Base-by-base conservation (phyloP, 352 stramenopile genomes). In the Phytophthora fragariaefolia region DNA sequence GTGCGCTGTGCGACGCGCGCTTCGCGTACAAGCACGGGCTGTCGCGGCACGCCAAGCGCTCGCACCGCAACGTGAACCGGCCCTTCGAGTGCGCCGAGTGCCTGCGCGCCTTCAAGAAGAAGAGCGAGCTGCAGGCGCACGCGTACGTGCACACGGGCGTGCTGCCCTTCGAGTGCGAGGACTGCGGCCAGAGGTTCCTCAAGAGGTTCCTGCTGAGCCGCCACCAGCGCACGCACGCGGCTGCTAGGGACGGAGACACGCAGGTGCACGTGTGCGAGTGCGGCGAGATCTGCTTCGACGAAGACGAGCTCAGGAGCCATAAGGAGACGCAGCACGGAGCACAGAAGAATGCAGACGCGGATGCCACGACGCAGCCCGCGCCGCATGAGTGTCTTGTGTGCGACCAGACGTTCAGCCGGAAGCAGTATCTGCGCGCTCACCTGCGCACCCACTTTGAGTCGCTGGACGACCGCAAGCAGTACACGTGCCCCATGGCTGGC, bases 71-170 rank as follows among this genome's bases (percentile, higher is more conserved):
- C 55, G 64, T 71, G 36, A 80, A 89, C 46, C 46, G 66, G 12
- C 82, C 87, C 20, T 92, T 88, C 56, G 55, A 80, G 51, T 95
- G 87, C 48, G n/a, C 54, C 3, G 63, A 78, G 47, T 95, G 87
- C 66, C 65, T 90, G 0, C 66, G 83, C 49, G 60, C 71, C 32
- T 95, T 93, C 64, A 92, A 92, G 73, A 95, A 95, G 72, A 95
- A 93, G 71, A 83, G 68, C 47, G 69, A 85, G 8, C 66, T 95
- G 18, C 85, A 93, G 63, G 83, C 83, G 9, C 87, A 95, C 42
- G 74, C 77, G 51, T 95, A 83, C 53, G 83, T 92, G 3, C 87
- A 95, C 64, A 95, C 82, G 2, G 87, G 87, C 22, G 71, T 91
- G 42, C 40, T 87, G 9, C 87, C 87, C 46, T 95, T 95, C 15